Base-by-base conservation (phyloP, 768 basidiomycete genomes). In the Xerocomus brunneocitrinus region DNA sequence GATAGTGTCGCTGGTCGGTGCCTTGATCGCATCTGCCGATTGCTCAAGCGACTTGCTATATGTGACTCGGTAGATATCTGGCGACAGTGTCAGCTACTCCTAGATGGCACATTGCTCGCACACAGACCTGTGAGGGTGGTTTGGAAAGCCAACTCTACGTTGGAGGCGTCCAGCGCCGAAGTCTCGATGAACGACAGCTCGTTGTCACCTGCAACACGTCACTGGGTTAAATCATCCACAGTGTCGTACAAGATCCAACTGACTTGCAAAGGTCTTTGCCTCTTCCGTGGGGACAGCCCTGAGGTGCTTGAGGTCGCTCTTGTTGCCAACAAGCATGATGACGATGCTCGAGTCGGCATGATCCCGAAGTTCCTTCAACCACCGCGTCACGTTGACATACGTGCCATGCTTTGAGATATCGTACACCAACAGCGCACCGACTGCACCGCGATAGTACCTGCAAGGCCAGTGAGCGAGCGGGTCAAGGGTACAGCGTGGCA, bases 141-240 rank as follows among this genome's bases (percentile, higher is more conserved):
- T 71, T 98, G 93, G 85, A 99, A 99, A 45, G 95, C 97, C 53
- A 81, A 75, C 75, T 98, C 97, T 73, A 99, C 95, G 75, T 98
- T 97, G 48, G 92, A 95, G 63, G 95, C 92, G 84, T 99, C 97
- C 82, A 98, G 86, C 75, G 95, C 95, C 66, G 95, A 99, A 56
- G 95, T 99, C 79, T 99, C 95, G 60, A 99, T 95, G 79, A 95
- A 95, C 51, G 88, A 91, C 61, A 98, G 73, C 25, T 85, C 85
- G 65, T 95, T 93, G 74, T 95, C 93, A 62, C 88, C 92, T 91
- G 63, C 25, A 47, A 36, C 2, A 13, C 2, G 31, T 32, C 31
- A 36, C 2, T 32, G 32, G 9, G 9, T 32, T 7, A 36, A 36
- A 36, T 3, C 35, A 47, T 49, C 45, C 45, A 50, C 8, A 2